Evolutionary conservation across 768 basidiomycete genomes (phyloP).

Genomic region (Leccinum boreale): DNA sequence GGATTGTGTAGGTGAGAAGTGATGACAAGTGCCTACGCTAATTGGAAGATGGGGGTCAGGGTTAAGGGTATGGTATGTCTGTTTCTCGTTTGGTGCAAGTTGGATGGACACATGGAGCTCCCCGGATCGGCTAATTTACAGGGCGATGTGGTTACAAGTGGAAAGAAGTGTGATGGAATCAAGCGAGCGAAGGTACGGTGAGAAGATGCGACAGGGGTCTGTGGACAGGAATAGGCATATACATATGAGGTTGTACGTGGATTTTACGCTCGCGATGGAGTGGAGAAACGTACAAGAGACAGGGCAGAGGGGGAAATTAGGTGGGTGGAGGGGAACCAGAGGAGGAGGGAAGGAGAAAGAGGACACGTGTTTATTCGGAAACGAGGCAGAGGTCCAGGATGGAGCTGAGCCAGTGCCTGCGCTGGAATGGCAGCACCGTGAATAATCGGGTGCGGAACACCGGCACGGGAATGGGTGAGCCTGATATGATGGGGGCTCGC

Average conservation of each 20-base stretch:
- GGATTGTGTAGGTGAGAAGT: background rate
- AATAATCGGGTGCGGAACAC: slow-evolving; percentile 18
- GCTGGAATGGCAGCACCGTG: slow-evolving; percentile 6
- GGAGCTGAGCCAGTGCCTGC: background rate
- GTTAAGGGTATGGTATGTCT: slow-evolving; percentile 13
- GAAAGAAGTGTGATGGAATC: slow-evolving; percentile 7
- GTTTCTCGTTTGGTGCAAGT: background rate
- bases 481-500: background rate
- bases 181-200: slow-evolving; percentile 7
- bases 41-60: slow-evolving; percentile 3
- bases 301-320: background rate
- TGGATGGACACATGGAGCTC: slow-evolving; percentile 7
- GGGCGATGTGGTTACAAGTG: slow-evolving; percentile 6
- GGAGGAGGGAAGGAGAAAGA: background rate
- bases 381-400: slow-evolving; percentile 1
- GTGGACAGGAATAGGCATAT: background rate
- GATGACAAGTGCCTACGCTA: too few relatives aligned
- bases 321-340: background rate
- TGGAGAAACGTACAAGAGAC: background rate
- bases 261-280: background rate
- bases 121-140: slow-evolving; percentile 19
- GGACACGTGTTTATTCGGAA: slow-evolving; percentile 1
- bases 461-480: slow-evolving; percentile 18
- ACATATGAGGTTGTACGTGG: background rate
- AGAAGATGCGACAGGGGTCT: slow-evolving; percentile 3